Evolutionary conservation across 345 rosid species (phyloP).

Genomic region (Syzygium aqueum): DNA sequence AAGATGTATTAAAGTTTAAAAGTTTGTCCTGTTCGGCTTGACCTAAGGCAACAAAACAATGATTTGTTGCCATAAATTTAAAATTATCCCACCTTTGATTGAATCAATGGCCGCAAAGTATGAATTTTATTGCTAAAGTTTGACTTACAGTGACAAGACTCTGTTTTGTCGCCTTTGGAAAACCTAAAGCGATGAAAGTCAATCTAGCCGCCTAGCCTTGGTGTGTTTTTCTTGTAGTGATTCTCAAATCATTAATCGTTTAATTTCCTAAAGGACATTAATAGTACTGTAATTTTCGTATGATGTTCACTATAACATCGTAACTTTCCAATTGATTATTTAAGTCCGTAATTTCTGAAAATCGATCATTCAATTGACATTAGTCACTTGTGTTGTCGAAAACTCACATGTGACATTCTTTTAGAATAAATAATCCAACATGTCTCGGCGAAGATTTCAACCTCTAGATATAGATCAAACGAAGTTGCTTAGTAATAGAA

Average conservation of each 20-base stretch:
- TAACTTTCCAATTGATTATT: neutral
- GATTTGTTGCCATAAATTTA: neutral
- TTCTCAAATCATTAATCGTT: neutral
- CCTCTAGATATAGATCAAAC: neutral
- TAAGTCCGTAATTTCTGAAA: neutral
- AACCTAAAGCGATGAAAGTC: neutral
- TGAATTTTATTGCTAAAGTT: neutral
- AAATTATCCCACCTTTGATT: neutral
- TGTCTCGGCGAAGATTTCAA: neutral
- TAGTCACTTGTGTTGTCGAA: neutral
- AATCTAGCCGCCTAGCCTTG: too few species aligned
- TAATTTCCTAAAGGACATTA: neutral
- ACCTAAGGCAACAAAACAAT: neutral
- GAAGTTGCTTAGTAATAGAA: neutral
- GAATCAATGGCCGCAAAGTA: neutral
- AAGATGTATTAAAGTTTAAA: neutral
- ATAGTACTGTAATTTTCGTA: neutral
- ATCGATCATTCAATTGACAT: neutral
- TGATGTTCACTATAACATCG: accelerated
- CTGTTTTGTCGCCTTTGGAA: neutral
- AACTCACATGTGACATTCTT: neutral
- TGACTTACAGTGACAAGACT: neutral
- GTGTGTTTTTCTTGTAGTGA: neutral
- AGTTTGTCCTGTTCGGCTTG: neutral
- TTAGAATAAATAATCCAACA: neutral